These are phyloP conservation scores for Aspergillus sp. DNA, from an alignment of 2,329 filamentous ascomycete species.

Conservation along the genomic window DNA sequence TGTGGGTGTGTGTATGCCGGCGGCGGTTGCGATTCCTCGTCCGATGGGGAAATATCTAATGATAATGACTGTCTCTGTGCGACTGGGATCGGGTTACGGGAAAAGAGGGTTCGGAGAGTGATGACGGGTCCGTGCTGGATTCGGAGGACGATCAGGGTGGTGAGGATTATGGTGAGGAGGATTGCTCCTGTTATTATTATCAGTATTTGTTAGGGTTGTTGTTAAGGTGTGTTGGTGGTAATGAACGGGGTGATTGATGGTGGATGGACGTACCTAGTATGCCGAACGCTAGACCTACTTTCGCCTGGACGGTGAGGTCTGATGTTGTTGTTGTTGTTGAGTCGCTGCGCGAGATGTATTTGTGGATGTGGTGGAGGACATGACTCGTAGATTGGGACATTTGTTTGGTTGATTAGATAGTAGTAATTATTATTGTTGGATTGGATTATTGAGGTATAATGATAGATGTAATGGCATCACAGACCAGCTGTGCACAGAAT, in stretches of 20 bases:
- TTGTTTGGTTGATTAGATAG: too few relatives aligned
- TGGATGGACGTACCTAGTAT: background rate
- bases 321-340: too few relatives aligned
- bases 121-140: slow-evolving; percentile 4
- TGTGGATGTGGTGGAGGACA: too few relatives aligned
- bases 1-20: too few relatives aligned
- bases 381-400: background rate
- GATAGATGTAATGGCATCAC: too few relatives aligned
- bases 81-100: background rate
- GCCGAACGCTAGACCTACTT: background rate
- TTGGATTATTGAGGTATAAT: too few relatives aligned
- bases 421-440: too few relatives aligned
- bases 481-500: too few relatives aligned
- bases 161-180: background rate
- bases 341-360: too few relatives aligned
- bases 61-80: too few relatives aligned
- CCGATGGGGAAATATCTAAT: too few relatives aligned
- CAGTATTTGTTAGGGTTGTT: background rate
- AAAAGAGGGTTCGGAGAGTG: background rate
- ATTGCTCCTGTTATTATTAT: background rate
- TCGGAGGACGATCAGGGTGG: slow-evolving; percentile 1
- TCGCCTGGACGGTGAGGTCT: background rate
- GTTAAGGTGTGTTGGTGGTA: background rate
- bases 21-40: too few relatives aligned
- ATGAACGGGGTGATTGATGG: background rate